phyloP scores from a whole-genome alignment of 306 rosid species.

The Luffa aegyptiaca region DNA sequence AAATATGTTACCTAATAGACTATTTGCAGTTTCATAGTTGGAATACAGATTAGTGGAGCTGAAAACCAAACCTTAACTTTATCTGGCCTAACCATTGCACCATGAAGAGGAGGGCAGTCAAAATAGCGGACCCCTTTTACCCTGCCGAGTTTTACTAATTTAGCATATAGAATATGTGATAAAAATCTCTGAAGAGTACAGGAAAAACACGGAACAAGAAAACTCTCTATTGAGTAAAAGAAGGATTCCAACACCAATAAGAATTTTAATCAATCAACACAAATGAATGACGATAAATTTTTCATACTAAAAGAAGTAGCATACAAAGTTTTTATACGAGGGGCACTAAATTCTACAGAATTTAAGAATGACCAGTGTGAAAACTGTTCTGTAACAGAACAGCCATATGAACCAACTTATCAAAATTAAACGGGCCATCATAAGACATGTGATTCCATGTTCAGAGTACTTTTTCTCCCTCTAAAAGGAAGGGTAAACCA shows the following conservation, averaged over 20 bases:
- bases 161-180: background rate
- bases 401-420: background rate
- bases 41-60: background rate
- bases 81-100: conserved; percentile 81
- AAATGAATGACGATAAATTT: background rate
- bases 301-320: background rate
- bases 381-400: background rate
- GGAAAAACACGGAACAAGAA: background rate
- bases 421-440: background rate
- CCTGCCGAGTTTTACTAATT: conserved; percentile 26
- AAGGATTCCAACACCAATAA: background rate
- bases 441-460: background rate
- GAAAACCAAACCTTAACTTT: conserved; percentile 68
- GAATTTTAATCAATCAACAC: background rate
- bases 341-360: background rate
- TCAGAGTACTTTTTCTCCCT: background rate
- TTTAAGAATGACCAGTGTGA: background rate
- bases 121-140: conserved; percentile 81
- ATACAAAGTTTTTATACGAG: background rate
- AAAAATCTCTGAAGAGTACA: background rate
- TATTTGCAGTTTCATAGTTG: background rate
- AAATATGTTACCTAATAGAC: background rate
- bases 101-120: conserved; percentile 66
- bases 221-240: background rate
- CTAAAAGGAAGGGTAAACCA: background rate